These are phyloP conservation scores for Yarrowia sp. DNA, from an alignment of 805 yeast genomes.

Conservation along the genomic window DNA sequence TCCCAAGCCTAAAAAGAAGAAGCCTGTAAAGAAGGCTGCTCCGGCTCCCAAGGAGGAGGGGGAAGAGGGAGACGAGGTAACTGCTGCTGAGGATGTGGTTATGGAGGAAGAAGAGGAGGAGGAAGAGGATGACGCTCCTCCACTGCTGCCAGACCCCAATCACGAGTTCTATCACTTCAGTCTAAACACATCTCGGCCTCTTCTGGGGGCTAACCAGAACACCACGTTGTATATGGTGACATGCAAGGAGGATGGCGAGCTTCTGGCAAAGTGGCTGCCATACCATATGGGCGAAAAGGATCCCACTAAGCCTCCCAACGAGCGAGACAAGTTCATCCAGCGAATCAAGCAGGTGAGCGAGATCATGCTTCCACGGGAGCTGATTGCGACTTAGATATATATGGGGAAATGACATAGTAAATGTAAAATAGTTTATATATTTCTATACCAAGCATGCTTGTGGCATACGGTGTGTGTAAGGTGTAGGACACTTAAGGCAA, in stretches of 20 bases:
- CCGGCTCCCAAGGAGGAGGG: neutral
- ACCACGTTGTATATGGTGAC: neutral
- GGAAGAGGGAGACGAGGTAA: neutral
- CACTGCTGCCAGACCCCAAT: neutral
- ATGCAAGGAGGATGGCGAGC: slow-evolving; percentile 22
- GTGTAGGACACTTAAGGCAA: neutral
- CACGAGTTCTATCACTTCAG: slow-evolving; percentile 19
- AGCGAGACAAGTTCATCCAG: slow-evolving; percentile 24
- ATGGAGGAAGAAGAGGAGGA: neutral
- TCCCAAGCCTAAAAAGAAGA: slow-evolving; percentile 2
- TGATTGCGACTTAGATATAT: neutral
- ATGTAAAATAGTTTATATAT: slow-evolving; percentile 6
- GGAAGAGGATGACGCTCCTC: neutral
- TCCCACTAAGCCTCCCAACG: slow-evolving; percentile 24
- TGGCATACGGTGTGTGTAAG: neutral
- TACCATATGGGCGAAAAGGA: slow-evolving; percentile 24
- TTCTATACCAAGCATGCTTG: neutral
- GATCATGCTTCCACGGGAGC: slow-evolving; percentile 21
- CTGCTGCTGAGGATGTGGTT: neutral
- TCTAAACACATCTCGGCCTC: slow-evolving; percentile 12
- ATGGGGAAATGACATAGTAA: neutral
- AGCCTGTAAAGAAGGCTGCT: neutral
- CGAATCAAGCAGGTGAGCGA: slow-evolving; percentile 16
- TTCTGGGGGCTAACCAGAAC: slow-evolving; percentile 11
- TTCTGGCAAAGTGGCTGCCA: slow-evolving; percentile 18